phyloP scores from a whole-genome alignment of 192 early-diverging fungal genomes.

The Oehlia diaphana region DNA sequence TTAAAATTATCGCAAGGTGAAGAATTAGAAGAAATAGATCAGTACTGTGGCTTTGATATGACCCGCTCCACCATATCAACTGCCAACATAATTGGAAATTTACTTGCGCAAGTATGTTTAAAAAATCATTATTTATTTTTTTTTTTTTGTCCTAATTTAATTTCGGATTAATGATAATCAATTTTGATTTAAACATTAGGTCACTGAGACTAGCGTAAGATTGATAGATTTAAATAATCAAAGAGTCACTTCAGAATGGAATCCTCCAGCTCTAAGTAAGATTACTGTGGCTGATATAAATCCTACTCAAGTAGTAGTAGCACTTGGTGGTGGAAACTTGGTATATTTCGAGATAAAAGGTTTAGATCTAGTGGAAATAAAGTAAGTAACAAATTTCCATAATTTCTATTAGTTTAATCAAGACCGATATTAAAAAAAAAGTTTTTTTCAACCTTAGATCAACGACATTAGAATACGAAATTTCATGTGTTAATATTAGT shows the following conservation, averaged over 20 bases:
- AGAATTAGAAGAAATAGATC: slow-evolving; percentile 49
- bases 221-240: slow-evolving; percentile 46
- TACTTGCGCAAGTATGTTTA: slow-evolving; percentile 61
- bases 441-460: slow-evolving; percentile 20
- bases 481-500: slow-evolving; percentile 75
- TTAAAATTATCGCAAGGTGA: slow-evolving; percentile 49
- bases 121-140: too few relatives aligned
- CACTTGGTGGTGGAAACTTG: slow-evolving; percentile 53
- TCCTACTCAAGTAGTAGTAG: slow-evolving; percentile 55
- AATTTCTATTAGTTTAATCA: neutral
- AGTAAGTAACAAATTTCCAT: slow-evolving; percentile 38
- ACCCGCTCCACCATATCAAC: slow-evolving; percentile 47
- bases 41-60: slow-evolving; percentile 38
- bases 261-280: slow-evolving; percentile 33
- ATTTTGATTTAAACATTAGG: slow-evolving; percentile 31
- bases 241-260: slow-evolving; percentile 52
- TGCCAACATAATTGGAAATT: slow-evolving; percentile 45
- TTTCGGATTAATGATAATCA: neutral
- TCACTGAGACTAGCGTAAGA: slow-evolving; percentile 52
- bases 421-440: too few relatives aligned
- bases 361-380: slow-evolving; percentile 37
- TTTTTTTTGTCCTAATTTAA: neutral
- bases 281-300: slow-evolving; percentile 61
- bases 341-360: slow-evolving; percentile 58
- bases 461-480: slow-evolving; percentile 60